phyloP scores from a whole-genome alignment of 768 basidiomycete genomes.

The Russula dissimulans region DNA sequence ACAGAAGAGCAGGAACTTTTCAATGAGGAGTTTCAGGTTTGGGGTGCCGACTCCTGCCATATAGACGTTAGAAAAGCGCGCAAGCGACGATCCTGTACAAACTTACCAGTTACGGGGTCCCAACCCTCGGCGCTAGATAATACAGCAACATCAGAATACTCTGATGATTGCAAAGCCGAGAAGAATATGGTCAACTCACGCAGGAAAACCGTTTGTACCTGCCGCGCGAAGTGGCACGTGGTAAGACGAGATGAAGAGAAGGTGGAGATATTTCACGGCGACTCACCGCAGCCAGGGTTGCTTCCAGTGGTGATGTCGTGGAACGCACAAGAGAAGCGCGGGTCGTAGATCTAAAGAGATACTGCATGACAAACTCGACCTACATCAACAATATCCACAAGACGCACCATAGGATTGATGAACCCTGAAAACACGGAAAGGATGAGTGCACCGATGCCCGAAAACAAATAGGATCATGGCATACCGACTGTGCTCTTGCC shows the following conservation, averaged over 20 bases:
- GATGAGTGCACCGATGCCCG: neutral
- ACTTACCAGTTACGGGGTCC: constrained; percentile 10
- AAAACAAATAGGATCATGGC: neutral
- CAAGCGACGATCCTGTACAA: neutral
- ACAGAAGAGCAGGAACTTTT: neutral
- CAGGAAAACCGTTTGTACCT: constrained; percentile 3
- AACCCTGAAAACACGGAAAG: neutral
- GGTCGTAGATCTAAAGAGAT: neutral
- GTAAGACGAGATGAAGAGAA: neutral
- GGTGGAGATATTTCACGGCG: neutral
- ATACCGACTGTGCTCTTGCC: constrained; percentile 20
- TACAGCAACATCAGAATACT: neutral
- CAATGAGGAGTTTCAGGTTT: neutral
- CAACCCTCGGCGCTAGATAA: constrained; percentile 2
- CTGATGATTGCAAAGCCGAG: neutral
- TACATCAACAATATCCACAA: neutral
- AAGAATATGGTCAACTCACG: neutral
- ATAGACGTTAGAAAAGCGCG: neutral
- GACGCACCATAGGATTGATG: constrained; percentile 1
- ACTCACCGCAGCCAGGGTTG: constrained; percentile 13
- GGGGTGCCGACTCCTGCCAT: constrained; percentile 5
- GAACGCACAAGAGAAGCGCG: neutral
- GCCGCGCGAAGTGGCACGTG: neutral
- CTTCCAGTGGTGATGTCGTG: constrained; percentile 6
- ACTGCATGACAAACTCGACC: neutral